Base-by-base conservation (phyloP, 2,329 filamentous ascomycete species). In the Fusarium abutilonis region DNA sequence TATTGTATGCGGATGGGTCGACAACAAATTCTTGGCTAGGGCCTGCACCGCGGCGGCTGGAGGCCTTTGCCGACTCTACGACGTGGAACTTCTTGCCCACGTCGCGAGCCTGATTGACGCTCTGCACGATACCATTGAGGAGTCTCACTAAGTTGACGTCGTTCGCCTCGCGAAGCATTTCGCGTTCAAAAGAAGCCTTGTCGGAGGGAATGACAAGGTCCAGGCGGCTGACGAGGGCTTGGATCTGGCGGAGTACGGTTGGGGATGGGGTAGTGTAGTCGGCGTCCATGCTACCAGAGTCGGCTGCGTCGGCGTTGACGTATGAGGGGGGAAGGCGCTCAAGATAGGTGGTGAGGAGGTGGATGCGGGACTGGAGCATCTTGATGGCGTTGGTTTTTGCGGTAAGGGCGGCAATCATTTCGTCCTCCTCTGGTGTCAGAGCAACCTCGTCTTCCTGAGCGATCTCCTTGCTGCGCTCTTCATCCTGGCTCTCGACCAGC, bases 341-440 rank as follows among this genome's bases (percentile, higher is more conserved):
- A 42, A 99, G 86, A 73, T 97, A 98, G n/a, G 82, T 82, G 57
- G 84, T 84, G 66, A 94, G 84, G 52, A 94, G 83, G 40, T 85
- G 83, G 67, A 95, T 86, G 45, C 91, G 87, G 7, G 88, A 86
- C 70, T 94, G 89, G 26, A 99, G 86, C 88, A 97, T 97, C 78
- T 93, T 94, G 72, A 97, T 89, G 23, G 95, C 93, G 76, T 97
- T 98, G 62, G 90, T 86, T 71, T 96, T 97, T 59, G 93, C 90
- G 26, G 89, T 95, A 19, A 99, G 86, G 14, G 85, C 79, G 23
- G 85, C 81, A 52, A 89, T 80, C 72, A 84, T 80, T 73, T 89
- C 86, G 51, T 87, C 83, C 60, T 89, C 86, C 59, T 86, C 85
- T 15, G 79, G 76, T 0, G 81, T 82, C n/a, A 89, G 77, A 43